These are phyloP conservation scores for Penstemon eatonii DNA, from an alignment of 257 asterid species.

Conservation along the genomic window DNA sequence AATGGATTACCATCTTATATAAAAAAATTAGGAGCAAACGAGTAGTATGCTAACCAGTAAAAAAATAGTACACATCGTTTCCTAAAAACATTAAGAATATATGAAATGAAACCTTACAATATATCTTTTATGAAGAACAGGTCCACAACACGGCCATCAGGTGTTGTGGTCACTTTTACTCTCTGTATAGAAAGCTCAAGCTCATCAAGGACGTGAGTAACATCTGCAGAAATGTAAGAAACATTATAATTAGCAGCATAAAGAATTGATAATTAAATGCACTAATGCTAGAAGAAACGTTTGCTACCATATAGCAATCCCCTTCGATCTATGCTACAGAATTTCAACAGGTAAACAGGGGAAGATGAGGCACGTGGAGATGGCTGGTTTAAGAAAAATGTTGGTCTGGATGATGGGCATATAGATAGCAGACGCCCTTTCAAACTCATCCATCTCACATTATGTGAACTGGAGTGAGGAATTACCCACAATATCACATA, in stretches of 20 bases:
- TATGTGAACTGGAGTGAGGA: constrained; percentile 49
- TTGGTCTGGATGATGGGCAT: constrained; percentile 57
- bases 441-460: constrained; percentile 64
- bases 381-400: constrained; percentile 49
- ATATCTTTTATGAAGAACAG: constrained; percentile 76
- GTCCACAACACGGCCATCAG: constrained; percentile 72
- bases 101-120: constrained; percentile 48
- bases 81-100: constrained; percentile 8
- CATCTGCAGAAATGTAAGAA: constrained; percentile 45
- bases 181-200: constrained; percentile 69
- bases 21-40: not conserved
- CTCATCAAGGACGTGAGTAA: constrained; percentile 65
- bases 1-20: not conserved
- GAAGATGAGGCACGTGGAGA: constrained; percentile 38
- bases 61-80: not conserved
- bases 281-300: constrained; percentile 1
- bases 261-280: constrained; percentile 7
- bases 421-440: constrained; percentile 65
- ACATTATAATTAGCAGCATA: constrained; percentile 15
- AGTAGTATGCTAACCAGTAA: constrained; percentile 7
- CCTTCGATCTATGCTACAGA: constrained; percentile 57
- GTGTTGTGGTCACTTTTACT: constrained; percentile 83
- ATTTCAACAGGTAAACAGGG: constrained; percentile 59
- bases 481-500: constrained; percentile 64
- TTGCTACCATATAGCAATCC: constrained; percentile 75